Percentiles rank a stretch among this genome's conserved stretches.
Evolutionary conservation across 805 yeast species (phyloP).

Genomic region (Monosporozyma unispora): DNA sequence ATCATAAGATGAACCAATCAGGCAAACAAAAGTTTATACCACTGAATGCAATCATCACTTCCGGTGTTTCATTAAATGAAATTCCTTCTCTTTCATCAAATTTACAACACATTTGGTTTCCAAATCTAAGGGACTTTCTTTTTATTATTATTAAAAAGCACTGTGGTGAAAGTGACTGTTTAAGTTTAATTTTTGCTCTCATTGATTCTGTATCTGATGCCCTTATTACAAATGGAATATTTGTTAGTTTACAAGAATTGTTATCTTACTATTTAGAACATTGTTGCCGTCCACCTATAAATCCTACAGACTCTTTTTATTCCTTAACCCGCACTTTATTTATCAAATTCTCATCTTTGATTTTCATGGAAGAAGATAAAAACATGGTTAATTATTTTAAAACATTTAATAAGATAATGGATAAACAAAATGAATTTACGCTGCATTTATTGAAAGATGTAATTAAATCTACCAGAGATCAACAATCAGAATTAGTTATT

Average conservation of each 20-base stretch:
- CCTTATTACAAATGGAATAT: background rate
- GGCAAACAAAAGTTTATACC: too few species aligned
- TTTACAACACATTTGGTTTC: background rate
- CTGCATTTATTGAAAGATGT: background rate
- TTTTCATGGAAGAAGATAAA: background rate
- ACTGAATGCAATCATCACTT: constrained; percentile 20
- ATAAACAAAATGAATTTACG: background rate
- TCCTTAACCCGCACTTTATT: background rate
- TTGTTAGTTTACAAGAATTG: background rate
- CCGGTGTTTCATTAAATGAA: constrained; percentile 4
- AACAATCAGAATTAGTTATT: constrained; percentile 4
- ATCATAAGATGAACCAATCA: background rate
- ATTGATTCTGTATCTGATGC: background rate
- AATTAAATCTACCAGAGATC: background rate
- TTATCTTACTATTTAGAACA: background rate
- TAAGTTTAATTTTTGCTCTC: background rate
- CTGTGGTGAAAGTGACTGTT: background rate
- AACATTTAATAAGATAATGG: background rate
- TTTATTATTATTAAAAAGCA: background rate
- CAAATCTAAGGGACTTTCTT: background rate
- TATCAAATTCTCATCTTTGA: background rate
- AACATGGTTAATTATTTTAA: background rate
- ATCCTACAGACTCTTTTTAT: background rate
- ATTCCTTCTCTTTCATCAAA: background rate
- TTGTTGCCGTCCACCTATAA: background rate